Evolutionary conservation across 495 filamentous ascomycete species (phyloP).

Genomic region (Talaromyces adpressus): DNA sequence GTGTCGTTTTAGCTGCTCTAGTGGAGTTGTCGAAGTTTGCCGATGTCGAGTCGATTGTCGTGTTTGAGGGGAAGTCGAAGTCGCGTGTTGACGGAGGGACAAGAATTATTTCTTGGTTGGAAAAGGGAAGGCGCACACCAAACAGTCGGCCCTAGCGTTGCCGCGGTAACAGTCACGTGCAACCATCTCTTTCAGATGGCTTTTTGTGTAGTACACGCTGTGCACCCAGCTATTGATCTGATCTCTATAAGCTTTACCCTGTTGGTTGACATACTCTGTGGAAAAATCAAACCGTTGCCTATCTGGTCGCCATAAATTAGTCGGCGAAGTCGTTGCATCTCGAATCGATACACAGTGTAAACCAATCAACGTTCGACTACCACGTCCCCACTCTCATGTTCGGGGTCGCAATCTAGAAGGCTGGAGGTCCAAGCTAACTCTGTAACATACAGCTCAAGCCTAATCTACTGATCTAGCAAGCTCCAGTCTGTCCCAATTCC

Average conservation of each 20-base stretch:
- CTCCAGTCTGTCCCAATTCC: neutral
- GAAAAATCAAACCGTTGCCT: too few relatives aligned
- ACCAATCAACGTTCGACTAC: too few relatives aligned
- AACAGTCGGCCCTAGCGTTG: slow-evolving; percentile 18
- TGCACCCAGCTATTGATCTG: too few relatives aligned
- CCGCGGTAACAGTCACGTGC: slow-evolving; percentile 29
- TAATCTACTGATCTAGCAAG: neutral
- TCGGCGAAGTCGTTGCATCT: too few relatives aligned
- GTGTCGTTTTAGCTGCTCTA: neutral
- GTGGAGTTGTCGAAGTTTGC: neutral
- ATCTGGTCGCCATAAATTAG: too few relatives aligned
- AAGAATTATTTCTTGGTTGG: neutral
- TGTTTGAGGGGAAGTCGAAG: slow-evolving; percentile 3
- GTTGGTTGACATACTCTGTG: too few relatives aligned
- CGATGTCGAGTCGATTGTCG: slow-evolving; percentile 10
- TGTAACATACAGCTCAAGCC: neutral
- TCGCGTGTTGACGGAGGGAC: slow-evolving; percentile 2
- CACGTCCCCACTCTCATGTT: too few relatives aligned
- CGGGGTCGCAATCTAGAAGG: neutral
- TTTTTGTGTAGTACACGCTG: too few relatives aligned
- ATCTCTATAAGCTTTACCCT: too few relatives aligned
- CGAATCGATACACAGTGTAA: too few relatives aligned
- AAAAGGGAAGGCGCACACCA: neutral
- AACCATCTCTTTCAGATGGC: neutral
- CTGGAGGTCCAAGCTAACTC: neutral